Evolutionary conservation across 805 yeast genomes (phyloP).

Genomic region (Pichia ethanolica): DNA sequence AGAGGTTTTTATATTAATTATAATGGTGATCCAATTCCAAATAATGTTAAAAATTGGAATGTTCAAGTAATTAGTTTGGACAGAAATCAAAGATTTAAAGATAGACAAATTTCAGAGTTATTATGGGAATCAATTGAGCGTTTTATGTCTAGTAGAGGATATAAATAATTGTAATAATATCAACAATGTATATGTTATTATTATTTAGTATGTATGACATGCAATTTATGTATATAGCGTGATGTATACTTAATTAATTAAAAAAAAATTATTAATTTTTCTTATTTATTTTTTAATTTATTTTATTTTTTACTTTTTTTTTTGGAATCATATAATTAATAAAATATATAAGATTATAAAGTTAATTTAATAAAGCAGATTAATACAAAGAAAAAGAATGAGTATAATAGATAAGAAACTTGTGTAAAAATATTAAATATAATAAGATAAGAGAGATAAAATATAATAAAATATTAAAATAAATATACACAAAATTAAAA

Average conservation of each 20-base stretch:
- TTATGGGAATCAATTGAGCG: constrained; percentile 83
- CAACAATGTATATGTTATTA: too few relatives aligned
- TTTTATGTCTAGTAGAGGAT: constrained; percentile 63
- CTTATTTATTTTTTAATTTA: too few relatives aligned
- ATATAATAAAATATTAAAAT: too few relatives aligned
- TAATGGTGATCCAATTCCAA: constrained; percentile 74
- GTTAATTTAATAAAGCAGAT: background rate
- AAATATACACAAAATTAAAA: background rate
- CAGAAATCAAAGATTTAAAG: constrained; percentile 77
- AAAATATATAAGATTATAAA: background rate
- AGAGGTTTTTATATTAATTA: constrained; percentile 76
- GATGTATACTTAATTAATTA: background rate
- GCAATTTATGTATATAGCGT: too few relatives aligned
- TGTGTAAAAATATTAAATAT: too few relatives aligned
- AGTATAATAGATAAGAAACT: background rate
- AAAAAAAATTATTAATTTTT: too few relatives aligned
- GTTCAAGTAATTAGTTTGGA: constrained; percentile 74
- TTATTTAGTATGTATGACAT: too few relatives aligned
- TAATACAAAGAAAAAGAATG: background rate
- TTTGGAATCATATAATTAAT: background rate
- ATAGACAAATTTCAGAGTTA: constrained; percentile 74
- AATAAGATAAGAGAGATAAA: background rate
- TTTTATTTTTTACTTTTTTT: too few relatives aligned
- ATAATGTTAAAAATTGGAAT: constrained; percentile 77
- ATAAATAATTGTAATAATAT: constrained; percentile 18